These are phyloP conservation scores for Penicillium occitanis DNA, from an alignment of 2,329 filamentous ascomycete species.

Conservation along the genomic window DNA sequence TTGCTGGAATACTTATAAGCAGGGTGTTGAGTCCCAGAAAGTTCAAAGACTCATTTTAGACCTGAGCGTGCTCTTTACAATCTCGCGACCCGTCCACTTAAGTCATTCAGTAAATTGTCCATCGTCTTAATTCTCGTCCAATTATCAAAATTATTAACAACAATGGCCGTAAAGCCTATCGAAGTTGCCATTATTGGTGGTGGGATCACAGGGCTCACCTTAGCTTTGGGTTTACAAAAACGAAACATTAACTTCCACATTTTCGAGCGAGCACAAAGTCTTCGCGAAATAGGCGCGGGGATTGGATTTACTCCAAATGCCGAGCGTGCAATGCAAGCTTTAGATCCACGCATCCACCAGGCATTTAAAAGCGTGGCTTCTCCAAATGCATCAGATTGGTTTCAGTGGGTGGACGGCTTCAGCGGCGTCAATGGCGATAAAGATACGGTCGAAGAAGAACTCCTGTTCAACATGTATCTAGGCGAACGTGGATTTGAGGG, in stretches of 20 bases:
- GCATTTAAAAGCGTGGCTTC: conserved; percentile 36
- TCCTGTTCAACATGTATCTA: conserved; percentile 34
- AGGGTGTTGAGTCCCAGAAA: not conserved
- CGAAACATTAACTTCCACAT: conserved; percentile 51
- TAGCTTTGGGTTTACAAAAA: conserved; percentile 54
- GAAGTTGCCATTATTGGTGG: conserved; percentile 61
- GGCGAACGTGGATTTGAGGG: conserved; percentile 35
- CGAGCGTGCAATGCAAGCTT: conserved; percentile 54
- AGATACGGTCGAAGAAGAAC: conserved; percentile 21
- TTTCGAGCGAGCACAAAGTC: conserved; percentile 57
- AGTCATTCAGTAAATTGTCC: not conserved
- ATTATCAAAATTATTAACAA: not conserved
- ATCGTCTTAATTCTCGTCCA: not conserved
- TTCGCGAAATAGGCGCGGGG: conserved; percentile 60
- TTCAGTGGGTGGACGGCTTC: conserved; percentile 27
- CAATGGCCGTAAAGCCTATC: conserved; percentile 23
- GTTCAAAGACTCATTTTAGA: not conserved
- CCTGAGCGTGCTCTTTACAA: not conserved
- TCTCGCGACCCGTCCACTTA: not conserved
- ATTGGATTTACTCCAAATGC: conserved; percentile 59
- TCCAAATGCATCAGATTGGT: conserved; percentile 30
- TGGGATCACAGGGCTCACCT: conserved; percentile 57
- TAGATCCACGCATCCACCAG: conserved; percentile 44
- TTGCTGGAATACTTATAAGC: not conserved
- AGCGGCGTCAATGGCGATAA: conserved; percentile 25